Evolutionary conservation across 2,329 filamentous ascomycete species (phyloP).

Genomic region (Trichoderma brevicompactum): DNA sequence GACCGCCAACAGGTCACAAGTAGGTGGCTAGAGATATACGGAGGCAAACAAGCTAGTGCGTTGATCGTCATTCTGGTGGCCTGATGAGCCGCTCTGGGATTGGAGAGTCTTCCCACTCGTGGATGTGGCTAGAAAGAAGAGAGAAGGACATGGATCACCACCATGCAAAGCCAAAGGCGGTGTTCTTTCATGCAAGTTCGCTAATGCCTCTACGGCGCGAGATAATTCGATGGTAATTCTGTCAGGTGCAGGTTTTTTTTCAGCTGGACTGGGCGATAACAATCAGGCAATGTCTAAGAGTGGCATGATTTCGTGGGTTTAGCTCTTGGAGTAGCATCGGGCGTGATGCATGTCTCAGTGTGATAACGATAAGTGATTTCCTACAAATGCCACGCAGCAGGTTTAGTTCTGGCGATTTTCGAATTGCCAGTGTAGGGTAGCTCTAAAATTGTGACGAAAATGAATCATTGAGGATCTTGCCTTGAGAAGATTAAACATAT

Average conservation of each 20-base stretch:
- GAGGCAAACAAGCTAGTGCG: neutral
- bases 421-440: neutral
- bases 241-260: neutral
- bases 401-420: too few relatives aligned
- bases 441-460: neutral
- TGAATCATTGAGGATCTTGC: neutral
- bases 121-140: neutral
- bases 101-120: neutral
- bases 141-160: neutral
- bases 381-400: too few relatives aligned
- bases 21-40: neutral
- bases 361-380: neutral
- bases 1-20: neutral
- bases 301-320: constrained; percentile 4
- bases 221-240: neutral
- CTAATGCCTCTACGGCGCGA: neutral
- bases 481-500: too few relatives aligned
- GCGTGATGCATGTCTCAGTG: constrained; percentile 21
- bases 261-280: neutral
- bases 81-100: neutral
- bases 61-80: neutral
- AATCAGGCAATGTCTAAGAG: constrained; percentile 18
- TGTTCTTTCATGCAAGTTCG: neutral
- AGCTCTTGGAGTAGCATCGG: neutral
- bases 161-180: neutral